These are phyloP conservation scores for Capsella bursapastoris DNA, from an alignment of 345 rosid species.

Conservation along the genomic window DNA sequence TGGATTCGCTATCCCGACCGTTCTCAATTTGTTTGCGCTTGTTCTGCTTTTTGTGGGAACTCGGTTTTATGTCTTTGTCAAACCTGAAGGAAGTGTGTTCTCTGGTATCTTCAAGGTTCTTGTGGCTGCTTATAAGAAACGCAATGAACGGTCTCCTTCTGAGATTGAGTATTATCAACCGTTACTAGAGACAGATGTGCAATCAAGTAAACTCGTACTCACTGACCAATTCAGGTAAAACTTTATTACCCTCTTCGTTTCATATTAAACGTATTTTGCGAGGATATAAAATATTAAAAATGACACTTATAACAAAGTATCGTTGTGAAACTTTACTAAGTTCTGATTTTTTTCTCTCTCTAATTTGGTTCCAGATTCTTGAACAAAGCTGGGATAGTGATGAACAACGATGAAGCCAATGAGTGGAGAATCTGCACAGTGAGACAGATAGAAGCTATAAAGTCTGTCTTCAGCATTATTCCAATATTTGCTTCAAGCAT, in stretches of 20 bases:
- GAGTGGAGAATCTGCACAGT: slow-evolving; percentile 47
- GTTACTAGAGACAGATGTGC: slow-evolving; percentile 47
- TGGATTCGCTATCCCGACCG: slow-evolving; percentile 79
- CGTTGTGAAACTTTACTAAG: neutral
- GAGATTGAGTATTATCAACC: slow-evolving; percentile 54
- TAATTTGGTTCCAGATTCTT: slow-evolving; percentile 40
- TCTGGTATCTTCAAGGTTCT: slow-evolving; percentile 57
- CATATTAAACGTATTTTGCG: neutral
- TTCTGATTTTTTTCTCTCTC: neutral
- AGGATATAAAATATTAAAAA: neutral
- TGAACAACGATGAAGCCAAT: slow-evolving; percentile 42
- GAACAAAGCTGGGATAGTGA: slow-evolving; percentile 53
- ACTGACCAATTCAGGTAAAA: slow-evolving; percentile 59
- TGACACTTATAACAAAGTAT: too few relatives aligned
- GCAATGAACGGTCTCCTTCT: slow-evolving; percentile 44
- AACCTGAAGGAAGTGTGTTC: slow-evolving; percentile 74
- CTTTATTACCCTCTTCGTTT: neutral
- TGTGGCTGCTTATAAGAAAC: slow-evolving; percentile 61
- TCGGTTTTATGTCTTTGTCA: slow-evolving; percentile 58
- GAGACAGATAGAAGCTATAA: slow-evolving; percentile 55
- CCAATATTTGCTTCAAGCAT: slow-evolving; percentile 54
- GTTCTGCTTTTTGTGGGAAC: slow-evolving; percentile 62
- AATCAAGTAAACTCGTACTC: slow-evolving; percentile 50
- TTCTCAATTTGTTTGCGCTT: slow-evolving; percentile 57
- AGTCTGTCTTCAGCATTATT: slow-evolving; percentile 48